These are phyloP conservation scores for Fusarium dimerum DNA, from an alignment of 2,329 filamentous ascomycete genomes.

Conservation along the genomic window DNA sequence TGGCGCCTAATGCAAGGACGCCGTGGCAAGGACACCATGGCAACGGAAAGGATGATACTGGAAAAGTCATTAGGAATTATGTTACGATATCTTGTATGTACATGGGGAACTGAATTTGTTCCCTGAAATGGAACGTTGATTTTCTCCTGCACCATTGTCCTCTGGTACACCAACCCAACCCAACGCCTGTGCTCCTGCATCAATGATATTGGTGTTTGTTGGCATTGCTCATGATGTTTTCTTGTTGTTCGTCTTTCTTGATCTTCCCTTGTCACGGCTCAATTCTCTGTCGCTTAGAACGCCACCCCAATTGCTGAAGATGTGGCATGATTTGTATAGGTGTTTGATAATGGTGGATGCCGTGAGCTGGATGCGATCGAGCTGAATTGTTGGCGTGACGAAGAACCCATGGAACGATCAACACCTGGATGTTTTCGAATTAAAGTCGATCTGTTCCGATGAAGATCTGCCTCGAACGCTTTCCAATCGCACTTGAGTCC, in stretches of 20 bases:
- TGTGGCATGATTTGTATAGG: conserved; percentile 4
- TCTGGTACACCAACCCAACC: background rate
- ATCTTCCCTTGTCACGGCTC: conserved; percentile 1
- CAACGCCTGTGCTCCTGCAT: background rate
- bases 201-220: background rate
- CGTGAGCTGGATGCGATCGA: conserved; percentile 18
- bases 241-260: background rate
- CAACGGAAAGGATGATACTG: background rate
- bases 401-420: conserved; percentile 16
- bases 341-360: conserved; percentile 13
- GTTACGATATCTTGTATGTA: background rate
- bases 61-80: conserved; percentile 1
- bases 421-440: conserved; percentile 33
- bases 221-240: background rate
- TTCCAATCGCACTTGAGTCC: conserved; percentile 39
- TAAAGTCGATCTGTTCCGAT: conserved; percentile 30
- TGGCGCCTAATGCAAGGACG: conserved; percentile 17
- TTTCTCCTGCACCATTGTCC: background rate
- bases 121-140: background rate
- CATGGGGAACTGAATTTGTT: background rate
- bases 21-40: background rate
- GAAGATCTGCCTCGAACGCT: conserved; percentile 39
- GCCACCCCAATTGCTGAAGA: conserved; percentile 15
- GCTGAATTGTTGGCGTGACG: conserved; percentile 12
- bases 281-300: conserved; percentile 4